These are phyloP conservation scores for Apiotrichum gracile DNA, from an alignment of 1,284 basidiomycete species.

Conservation along the genomic window DNA sequence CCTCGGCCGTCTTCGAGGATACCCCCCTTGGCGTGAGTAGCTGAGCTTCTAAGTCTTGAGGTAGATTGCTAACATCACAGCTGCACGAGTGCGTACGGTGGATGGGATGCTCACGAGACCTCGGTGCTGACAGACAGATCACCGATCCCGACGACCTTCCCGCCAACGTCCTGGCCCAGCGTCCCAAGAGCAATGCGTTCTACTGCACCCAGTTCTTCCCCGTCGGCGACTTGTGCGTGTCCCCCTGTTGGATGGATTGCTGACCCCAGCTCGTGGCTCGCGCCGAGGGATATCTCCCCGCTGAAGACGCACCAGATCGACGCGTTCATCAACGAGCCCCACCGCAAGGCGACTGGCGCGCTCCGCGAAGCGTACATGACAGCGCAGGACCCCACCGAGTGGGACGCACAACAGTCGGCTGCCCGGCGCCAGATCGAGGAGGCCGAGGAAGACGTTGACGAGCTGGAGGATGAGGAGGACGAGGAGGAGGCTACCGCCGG, in stretches of 20 bases:
- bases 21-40: conserved; percentile 68
- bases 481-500: conserved; percentile 54
- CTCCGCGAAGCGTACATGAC: conserved; percentile 74
- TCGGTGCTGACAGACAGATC: conserved; percentile 25
- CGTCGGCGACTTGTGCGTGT: conserved; percentile 78
- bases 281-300: conserved; percentile 71
- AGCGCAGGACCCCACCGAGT: conserved; percentile 71
- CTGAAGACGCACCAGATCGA: conserved; percentile 76
- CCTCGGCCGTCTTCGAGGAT: conserved; percentile 87
- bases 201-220: conserved; percentile 44
- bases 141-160: conserved; percentile 36
- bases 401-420: conserved; percentile 54
- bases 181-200: conserved; percentile 28
- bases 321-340: conserved; percentile 66
- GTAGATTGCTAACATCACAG: conserved; percentile 11
- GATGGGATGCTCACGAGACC: not conserved
- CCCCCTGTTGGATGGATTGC: not conserved
- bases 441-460: conserved; percentile 58
- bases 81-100: conserved; percentile 14
- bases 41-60: not conserved
- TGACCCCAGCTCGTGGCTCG: conserved; percentile 69
- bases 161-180: conserved; percentile 25
- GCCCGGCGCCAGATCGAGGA: conserved; percentile 54
- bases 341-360: conserved; percentile 65
- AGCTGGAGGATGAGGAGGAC: conserved; percentile 55